Percentiles rank a stretch among this genome's conserved stretches.
These are phyloP conservation scores for Mycena maculata DNA, from an alignment of 768 basidiomycete genomes.

Conservation along the genomic window DNA sequence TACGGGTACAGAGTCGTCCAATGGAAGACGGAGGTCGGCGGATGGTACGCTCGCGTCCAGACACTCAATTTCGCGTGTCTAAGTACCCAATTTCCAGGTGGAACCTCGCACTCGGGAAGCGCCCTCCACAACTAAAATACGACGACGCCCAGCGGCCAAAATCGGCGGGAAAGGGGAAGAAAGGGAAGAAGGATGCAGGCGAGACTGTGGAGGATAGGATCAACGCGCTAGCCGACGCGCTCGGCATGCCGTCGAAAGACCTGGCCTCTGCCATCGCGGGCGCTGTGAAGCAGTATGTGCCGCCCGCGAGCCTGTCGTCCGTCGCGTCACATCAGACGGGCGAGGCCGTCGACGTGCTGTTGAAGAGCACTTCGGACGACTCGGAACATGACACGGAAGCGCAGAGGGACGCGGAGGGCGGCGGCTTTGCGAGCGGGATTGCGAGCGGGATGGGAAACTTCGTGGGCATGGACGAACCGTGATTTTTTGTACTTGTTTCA, in stretches of 20 bases:
- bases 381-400: conserved; percentile 16
- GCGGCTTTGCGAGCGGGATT: conserved; percentile 46
- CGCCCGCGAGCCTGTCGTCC: conserved; percentile 69
- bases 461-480: conserved; percentile 62
- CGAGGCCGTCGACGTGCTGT: conserved; percentile 52
- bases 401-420: conserved; percentile 29
- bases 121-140: conserved; percentile 40
- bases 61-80: not conserved
- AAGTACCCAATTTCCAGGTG: conserved; percentile 44
- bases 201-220: conserved; percentile 65
- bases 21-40: conserved; percentile 64
- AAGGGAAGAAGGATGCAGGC: conserved; percentile 15
- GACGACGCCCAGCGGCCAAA: not conserved
- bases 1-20: conserved; percentile 63
- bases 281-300: conserved; percentile 68
- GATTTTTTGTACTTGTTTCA: not conserved
- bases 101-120: conserved; percentile 58
- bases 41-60: conserved; percentile 58
- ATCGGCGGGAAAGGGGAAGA: conserved; percentile 1
- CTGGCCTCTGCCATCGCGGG: conserved; percentile 73
- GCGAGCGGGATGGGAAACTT: conserved; percentile 52
- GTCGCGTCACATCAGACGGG: conserved; percentile 62
- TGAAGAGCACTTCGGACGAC: conserved; percentile 43
- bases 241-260: conserved; percentile 71
- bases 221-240: conserved; percentile 67